Conservation (phyloP, 2,329 filamentous ascomycete species). For the Colletotrichum simmondsii region DNA sequence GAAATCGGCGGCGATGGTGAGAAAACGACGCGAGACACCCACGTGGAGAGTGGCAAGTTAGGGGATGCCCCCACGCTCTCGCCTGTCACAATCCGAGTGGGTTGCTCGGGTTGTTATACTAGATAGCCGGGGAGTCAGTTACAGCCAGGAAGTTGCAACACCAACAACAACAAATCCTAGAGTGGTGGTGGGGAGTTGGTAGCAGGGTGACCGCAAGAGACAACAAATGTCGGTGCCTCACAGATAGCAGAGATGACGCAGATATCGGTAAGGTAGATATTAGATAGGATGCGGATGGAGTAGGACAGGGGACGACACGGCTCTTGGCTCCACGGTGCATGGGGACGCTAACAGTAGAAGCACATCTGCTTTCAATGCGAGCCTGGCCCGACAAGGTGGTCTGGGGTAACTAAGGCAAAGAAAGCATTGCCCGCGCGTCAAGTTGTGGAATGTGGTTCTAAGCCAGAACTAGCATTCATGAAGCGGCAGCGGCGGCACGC, state of each 20-base stretch:
- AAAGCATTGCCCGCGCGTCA: background rate
- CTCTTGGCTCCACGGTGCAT: conserved; percentile 1
- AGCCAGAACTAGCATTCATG: background rate
- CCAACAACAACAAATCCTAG: background rate
- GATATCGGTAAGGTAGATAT: background rate
- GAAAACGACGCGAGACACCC: conserved; percentile 8
- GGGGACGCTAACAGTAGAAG: conserved; percentile 7
- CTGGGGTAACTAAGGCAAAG: background rate
- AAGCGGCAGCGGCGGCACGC: background rate
- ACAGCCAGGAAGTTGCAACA: background rate
- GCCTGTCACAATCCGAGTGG: conserved; percentile 1
- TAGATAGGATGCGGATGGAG: background rate
- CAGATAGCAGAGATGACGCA: background rate
- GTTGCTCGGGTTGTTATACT: background rate
- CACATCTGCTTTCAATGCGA: conserved; percentile 2
- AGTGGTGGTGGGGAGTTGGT: background rate
- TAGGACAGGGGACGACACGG: background rate
- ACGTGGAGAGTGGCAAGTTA: conserved; percentile 11
- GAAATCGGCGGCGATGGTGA: background rate
- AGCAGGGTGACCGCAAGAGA: background rate
- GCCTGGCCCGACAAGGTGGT: background rate
- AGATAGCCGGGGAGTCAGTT: background rate
- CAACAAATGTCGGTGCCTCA: background rate
- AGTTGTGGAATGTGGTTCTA: background rate
- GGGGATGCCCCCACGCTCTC: conserved; percentile 17